Evolutionary conservation across 371 early-diverging fungal genomes (phyloP).

Genomic region (Mucor irregularis): DNA sequence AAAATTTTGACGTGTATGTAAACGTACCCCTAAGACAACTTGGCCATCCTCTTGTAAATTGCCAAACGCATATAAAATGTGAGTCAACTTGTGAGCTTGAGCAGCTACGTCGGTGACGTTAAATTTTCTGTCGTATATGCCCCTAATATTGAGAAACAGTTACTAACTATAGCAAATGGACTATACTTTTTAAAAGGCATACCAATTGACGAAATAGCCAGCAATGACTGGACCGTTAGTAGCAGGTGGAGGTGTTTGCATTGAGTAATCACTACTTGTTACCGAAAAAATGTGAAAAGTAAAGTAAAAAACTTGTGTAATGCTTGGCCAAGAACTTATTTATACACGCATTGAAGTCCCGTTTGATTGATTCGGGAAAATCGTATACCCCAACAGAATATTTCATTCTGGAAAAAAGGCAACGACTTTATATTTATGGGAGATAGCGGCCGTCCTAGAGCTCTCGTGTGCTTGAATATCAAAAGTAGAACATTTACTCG

Average conservation of each 20-base stretch:
- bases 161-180: background rate
- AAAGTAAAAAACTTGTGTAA: background rate
- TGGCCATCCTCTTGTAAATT: conserved; percentile 71
- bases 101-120: conserved; percentile 61
- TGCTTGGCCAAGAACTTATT: background rate
- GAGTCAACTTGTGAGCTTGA: conserved; percentile 66
- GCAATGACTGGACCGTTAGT: conserved; percentile 39
- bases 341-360: background rate
- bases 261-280: background rate
- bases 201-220: conserved; percentile 42
- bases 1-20: background rate
- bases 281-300: background rate
- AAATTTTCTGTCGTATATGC: conserved; percentile 73
- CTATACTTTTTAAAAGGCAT: background rate
- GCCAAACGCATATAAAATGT: conserved; percentile 89
- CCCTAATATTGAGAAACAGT: conserved; percentile 40
- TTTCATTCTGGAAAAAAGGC: background rate
- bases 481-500: too few species aligned
- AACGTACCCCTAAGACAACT: conserved; percentile 59
- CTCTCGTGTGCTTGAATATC: too few species aligned
- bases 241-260: conserved; percentile 31
- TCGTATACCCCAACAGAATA: too few species aligned
- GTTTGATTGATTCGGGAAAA: background rate
- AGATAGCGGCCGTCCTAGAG: too few species aligned
- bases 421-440: background rate